These are phyloP conservation scores for Nissolia schottii DNA, from an alignment of 306 rosid species.

Conservation along the genomic window DNA sequence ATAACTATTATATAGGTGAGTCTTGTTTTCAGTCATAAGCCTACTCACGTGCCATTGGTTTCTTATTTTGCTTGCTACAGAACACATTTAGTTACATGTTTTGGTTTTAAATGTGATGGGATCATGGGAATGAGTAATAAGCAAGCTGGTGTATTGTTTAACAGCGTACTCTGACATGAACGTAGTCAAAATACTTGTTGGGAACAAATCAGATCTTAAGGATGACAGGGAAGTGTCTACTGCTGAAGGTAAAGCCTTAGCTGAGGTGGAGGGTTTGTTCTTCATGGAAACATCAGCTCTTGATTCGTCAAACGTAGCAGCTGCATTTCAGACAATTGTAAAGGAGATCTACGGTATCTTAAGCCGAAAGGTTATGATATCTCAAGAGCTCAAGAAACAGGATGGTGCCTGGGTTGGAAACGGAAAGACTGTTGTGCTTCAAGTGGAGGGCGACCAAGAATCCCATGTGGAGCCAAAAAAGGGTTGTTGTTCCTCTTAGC, in stretches of 20 bases:
- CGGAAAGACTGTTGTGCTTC: slow-evolving; percentile 62
- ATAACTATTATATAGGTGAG: neutral
- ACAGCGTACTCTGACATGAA: slow-evolving; percentile 87
- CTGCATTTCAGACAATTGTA: slow-evolving; percentile 69
- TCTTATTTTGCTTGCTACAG: neutral
- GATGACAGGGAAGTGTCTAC: slow-evolving; percentile 76
- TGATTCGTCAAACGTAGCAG: slow-evolving; percentile 63
- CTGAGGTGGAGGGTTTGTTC: slow-evolving; percentile 69
- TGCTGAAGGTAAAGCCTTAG: slow-evolving; percentile 63
- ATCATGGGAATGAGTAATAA: slow-evolving; percentile 40
- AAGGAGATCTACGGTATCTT: slow-evolving; percentile 66
- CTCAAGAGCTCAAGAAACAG: slow-evolving; percentile 62
- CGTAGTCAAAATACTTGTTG: slow-evolving; percentile 71
- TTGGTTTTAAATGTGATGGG: slow-evolving; percentile 13
- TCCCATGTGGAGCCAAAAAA: slow-evolving; percentile 36
- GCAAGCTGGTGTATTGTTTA: slow-evolving; percentile 36
- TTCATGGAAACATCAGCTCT: slow-evolving; percentile 79
- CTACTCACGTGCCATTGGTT: neutral
- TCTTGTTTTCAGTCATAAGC: neutral
- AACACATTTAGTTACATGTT: neutral
- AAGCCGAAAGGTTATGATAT: slow-evolving; percentile 67
- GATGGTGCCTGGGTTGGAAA: slow-evolving; percentile 42
- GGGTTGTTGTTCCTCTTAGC: slow-evolving; percentile 59
- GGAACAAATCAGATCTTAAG: slow-evolving; percentile 75
- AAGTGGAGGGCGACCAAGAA: slow-evolving; percentile 39